These are phyloP conservation scores for Stenogyne calaminthoides DNA, from an alignment of 305 asterid genomes.

Conservation along the genomic window DNA sequence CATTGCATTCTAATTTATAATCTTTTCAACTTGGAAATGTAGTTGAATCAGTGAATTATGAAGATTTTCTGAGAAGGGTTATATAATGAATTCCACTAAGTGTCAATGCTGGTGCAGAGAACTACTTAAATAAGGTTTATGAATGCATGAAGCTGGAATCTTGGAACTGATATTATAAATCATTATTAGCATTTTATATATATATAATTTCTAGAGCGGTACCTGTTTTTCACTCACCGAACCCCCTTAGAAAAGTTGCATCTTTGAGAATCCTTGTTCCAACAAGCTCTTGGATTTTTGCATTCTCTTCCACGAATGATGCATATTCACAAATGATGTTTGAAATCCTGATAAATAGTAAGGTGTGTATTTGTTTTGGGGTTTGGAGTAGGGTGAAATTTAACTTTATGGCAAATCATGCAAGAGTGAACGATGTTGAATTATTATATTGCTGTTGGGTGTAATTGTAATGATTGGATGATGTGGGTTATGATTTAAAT, in stretches of 20 bases:
- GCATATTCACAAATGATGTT: not conserved
- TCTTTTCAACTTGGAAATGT: not conserved
- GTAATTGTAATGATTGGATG: too few relatives aligned
- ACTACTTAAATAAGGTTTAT: not conserved
- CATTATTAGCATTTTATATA: not conserved
- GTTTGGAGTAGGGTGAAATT: too few relatives aligned
- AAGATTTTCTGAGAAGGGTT: not conserved
- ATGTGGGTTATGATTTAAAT: too few relatives aligned
- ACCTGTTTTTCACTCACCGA: not conserved
- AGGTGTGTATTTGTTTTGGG: too few relatives aligned
- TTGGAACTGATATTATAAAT: constrained; percentile 5
- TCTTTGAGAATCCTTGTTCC: not conserved
- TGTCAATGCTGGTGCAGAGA: not conserved
- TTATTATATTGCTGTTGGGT: too few relatives aligned
- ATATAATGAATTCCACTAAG: not conserved
- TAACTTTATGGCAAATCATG: too few relatives aligned
- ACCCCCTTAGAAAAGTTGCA: not conserved
- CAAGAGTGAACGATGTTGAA: too few relatives aligned
- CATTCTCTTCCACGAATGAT: not conserved
- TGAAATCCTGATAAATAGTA: too few relatives aligned
- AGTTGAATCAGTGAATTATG: not conserved
- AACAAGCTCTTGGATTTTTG: not conserved
- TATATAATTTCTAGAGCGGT: not conserved
- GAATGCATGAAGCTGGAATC: not conserved
- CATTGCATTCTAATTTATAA: not conserved